These are phyloP conservation scores for Vigna angularis DNA, from an alignment of 306 rosid genomes.

Conservation along the genomic window DNA sequence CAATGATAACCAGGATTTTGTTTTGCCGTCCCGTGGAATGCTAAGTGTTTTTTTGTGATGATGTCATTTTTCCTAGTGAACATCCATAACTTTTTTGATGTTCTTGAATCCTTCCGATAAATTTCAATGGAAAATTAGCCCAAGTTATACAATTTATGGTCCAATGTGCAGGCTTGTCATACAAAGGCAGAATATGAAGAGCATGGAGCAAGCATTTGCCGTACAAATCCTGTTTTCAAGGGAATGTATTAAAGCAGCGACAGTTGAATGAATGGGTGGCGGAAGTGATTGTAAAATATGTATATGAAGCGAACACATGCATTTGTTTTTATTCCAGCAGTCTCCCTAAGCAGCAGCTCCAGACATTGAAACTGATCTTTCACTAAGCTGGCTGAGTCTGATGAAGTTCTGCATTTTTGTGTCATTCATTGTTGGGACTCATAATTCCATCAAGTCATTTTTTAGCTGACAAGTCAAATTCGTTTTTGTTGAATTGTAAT, in stretches of 20 bases:
- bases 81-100: neutral
- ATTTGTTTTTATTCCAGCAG: conserved; percentile 55
- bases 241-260: conserved; percentile 85
- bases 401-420: conserved; percentile 47
- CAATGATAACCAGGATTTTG: neutral
- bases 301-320: conserved; percentile 56
- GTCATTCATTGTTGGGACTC: conserved; percentile 48
- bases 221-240: conserved; percentile 98
- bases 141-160: conserved; percentile 34
- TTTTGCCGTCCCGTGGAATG: neutral
- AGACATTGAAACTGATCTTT: neutral
- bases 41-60: neutral
- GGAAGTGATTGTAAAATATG: conserved; percentile 67
- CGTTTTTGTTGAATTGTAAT: conserved; percentile 9
- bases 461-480: neutral
- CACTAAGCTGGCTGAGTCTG: conserved; percentile 51
- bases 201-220: conserved; percentile 95
- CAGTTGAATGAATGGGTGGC: conserved; percentile 39
- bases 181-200: conserved; percentile 98
- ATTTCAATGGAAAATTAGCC: neutral
- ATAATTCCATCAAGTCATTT: neutral
- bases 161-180: conserved; percentile 86
- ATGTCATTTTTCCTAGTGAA: conserved; percentile 2
- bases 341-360: conserved; percentile 41
- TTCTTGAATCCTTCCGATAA: neutral